Conservation (phyloP, 2,329 filamentous ascomycete genomes). For the Xylariales sp. region DNA sequence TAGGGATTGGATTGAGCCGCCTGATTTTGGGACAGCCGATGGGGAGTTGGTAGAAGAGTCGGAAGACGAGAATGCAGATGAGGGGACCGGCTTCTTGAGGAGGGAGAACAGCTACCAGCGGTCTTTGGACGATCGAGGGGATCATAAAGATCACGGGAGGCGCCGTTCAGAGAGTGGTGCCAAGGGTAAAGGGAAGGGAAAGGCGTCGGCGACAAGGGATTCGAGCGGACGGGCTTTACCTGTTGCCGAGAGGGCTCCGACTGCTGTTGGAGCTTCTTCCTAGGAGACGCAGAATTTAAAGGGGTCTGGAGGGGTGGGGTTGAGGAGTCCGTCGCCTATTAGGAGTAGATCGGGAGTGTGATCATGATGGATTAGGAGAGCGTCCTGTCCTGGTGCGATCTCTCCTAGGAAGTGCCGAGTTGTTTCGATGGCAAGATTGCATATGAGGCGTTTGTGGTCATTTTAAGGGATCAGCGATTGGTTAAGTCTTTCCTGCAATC, state of each 20-base stretch:
- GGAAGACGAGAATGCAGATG: conserved; percentile 36
- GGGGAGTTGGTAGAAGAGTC: conserved; percentile 60
- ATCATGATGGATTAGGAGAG: background rate
- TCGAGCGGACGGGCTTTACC: conserved; percentile 47
- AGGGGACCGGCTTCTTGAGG: conserved; percentile 56
- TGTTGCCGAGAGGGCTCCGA: conserved; percentile 47
- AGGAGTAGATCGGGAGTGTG: background rate
- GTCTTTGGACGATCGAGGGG: conserved; percentile 15
- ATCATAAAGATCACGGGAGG: conserved; percentile 20
- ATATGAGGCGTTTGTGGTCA: conserved; percentile 15
- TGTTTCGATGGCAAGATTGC: conserved; percentile 1
- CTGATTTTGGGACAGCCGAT: conserved; percentile 69
- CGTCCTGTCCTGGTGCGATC: no score
- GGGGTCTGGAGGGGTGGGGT: no score
- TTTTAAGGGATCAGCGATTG: conserved; percentile 4
- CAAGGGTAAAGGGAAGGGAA: conserved; percentile 38
- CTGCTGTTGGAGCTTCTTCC: conserved; percentile 8
- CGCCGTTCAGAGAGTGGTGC: conserved; percentile 32
- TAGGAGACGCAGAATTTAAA: background rate
- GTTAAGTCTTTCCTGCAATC: conserved; percentile 14
- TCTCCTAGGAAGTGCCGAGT: no score
- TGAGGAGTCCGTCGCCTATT: no score
- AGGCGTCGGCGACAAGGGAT: conserved; percentile 37
- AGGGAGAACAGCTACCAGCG: conserved; percentile 23
- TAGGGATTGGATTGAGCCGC: conserved; percentile 74